A percentile compares a stretch with the other conserved stretches of the same genome.
These are phyloP conservation scores for Hevea brasiliensis DNA, from an alignment of 345 rosid species.

Conservation along the genomic window DNA sequence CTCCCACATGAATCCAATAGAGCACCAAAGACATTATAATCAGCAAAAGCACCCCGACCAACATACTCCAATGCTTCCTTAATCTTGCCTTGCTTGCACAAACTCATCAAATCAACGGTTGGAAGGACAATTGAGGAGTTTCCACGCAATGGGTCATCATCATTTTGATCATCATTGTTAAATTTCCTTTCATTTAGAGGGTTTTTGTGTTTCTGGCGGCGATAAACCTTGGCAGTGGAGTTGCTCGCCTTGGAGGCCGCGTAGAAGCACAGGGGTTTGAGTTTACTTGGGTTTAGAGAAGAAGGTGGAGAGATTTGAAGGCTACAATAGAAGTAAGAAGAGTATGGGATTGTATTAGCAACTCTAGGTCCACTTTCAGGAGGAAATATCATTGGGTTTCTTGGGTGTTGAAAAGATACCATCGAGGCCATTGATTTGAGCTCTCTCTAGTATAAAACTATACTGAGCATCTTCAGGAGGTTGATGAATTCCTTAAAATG, in stretches of 20 bases:
- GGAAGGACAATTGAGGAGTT: constrained; percentile 7
- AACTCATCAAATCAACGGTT: constrained; percentile 36
- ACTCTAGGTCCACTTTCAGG: neutral
- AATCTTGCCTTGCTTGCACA: constrained; percentile 50
- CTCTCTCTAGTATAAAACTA: neutral
- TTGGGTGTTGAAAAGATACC: constrained; percentile 18
- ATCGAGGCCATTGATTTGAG: constrained; percentile 34
- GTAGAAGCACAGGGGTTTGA: constrained; percentile 28
- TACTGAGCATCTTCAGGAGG: no score
- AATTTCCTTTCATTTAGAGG: constrained; percentile 8
- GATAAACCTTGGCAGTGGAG: constrained; percentile 28
- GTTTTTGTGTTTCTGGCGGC: constrained; percentile 27
- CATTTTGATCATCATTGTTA: constrained; percentile 10
- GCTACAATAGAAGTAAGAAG: neutral
- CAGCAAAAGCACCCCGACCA: constrained; percentile 34
- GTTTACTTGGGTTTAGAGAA: constrained; percentile 12
- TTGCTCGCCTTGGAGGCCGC: constrained; percentile 25
- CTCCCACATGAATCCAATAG: constrained; percentile 37
- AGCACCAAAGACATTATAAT: constrained; percentile 34
- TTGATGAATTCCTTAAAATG: no score
- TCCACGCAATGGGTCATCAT: constrained; percentile 19
- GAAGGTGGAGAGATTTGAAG: constrained; percentile 1
- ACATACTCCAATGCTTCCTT: constrained; percentile 40
- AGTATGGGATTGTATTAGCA: neutral
- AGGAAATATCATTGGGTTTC: constrained; percentile 19